Evolutionary conservation across 768 basidiomycete species (phyloP).

Genomic region (Glaciozyma martinii): DNA sequence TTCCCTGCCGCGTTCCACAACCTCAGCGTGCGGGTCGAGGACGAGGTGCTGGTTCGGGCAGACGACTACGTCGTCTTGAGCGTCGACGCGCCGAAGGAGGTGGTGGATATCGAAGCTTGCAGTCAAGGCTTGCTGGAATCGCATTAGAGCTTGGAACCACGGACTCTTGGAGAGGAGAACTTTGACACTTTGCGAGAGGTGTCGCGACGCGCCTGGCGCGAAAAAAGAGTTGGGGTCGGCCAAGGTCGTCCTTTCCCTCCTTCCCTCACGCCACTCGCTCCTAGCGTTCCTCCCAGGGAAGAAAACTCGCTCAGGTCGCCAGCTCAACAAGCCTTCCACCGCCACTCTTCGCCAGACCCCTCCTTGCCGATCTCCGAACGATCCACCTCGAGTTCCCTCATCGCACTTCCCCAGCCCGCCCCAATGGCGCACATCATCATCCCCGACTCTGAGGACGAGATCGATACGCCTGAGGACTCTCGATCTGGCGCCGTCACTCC

Average conservation of each 20-base stretch:
- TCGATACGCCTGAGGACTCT: neutral
- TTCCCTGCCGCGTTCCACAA: constrained; percentile 87
- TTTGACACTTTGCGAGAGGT: neutral
- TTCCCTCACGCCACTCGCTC: neutral
- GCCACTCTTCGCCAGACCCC: neutral
- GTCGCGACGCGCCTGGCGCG: neutral
- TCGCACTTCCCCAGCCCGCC: neutral
- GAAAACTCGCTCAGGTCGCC: neutral
- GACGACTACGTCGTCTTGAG: constrained; percentile 57
- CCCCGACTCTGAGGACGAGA: constrained; percentile 1
- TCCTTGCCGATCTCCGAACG: neutral
- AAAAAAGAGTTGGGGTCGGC: no score
- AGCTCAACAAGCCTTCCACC: neutral
- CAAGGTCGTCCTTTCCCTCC: neutral
- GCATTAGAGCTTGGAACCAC: neutral
- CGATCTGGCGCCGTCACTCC: neutral
- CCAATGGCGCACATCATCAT: neutral
- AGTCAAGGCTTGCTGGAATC: constrained; percentile 60
- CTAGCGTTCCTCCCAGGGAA: neutral
- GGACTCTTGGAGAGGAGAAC: no score
- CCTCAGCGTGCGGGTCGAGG: constrained; percentile 83
- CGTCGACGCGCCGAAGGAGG: constrained; percentile 73
- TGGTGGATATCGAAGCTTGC: constrained; percentile 67
- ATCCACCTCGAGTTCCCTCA: neutral
- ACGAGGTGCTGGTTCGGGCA: constrained; percentile 53